Evolutionary conservation across 192 early-diverging fungal species (phyloP).

Genomic region (Chytriomyces sp.): DNA sequence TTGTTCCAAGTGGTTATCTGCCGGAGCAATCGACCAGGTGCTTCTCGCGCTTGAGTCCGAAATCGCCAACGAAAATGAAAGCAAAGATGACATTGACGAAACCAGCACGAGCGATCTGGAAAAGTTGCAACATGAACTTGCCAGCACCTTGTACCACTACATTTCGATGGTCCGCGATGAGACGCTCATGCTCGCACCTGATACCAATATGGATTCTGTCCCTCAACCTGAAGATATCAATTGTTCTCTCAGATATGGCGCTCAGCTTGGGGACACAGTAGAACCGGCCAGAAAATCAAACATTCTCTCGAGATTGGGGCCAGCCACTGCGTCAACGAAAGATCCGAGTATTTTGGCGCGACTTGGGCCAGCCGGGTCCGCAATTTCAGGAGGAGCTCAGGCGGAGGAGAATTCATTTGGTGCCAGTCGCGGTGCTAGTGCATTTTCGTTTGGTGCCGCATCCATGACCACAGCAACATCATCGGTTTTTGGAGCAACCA

Average conservation of each 20-base stretch:
- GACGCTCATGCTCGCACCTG: constrained; percentile 8
- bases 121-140: not conserved
- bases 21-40: constrained; percentile 9
- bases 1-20: constrained; percentile 11
- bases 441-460: not conserved
- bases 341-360: not conserved
- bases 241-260: not conserved
- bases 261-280: not conserved
- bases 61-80: not conserved
- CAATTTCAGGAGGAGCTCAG: not conserved
- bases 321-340: not conserved
- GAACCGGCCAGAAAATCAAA: not conserved
- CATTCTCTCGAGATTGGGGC: constrained; percentile 3
- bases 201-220: not conserved
- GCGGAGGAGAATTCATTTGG: not conserved
- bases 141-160: not conserved
- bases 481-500: not conserved
- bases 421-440: not conserved
- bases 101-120: not conserved
- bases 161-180: constrained; percentile 5
- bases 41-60: constrained; percentile 1
- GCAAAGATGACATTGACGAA: not conserved
- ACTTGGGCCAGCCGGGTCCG: not conserved
- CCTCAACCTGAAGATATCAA: not conserved
- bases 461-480: not conserved